A percentile compares a stretch with the other conserved stretches of the same genome.
phyloP scores from a whole-genome alignment of 1,284 basidiomycete genomes.

The Malassezia globosa region DNA sequence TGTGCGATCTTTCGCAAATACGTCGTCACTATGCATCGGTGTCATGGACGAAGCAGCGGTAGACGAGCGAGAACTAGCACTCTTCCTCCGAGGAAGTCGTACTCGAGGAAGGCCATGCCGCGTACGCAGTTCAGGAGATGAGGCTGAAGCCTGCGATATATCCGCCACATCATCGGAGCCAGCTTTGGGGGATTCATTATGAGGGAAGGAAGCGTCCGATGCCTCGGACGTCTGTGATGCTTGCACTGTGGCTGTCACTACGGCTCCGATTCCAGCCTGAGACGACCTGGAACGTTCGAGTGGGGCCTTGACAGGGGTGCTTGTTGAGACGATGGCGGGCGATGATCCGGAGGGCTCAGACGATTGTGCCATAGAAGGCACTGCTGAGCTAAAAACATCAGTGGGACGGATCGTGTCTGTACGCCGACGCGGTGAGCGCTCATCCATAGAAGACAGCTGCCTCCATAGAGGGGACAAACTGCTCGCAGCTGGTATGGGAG shows the following conservation, averaged over 20 bases:
- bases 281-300: too few relatives aligned
- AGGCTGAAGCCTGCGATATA: too few relatives aligned
- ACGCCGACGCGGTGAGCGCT: background rate
- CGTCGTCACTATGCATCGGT: conserved; percentile 16
- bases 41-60: background rate
- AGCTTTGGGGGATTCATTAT: too few relatives aligned
- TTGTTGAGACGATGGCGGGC: background rate
- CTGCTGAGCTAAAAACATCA: conserved; percentile 28
- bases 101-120: background rate
- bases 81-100: conserved; percentile 5
- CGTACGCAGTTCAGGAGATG: background rate
- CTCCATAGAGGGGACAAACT: conserved; percentile 1
- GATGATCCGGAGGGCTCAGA: background rate
- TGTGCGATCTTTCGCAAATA: conserved; percentile 6
- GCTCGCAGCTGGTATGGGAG: background rate
- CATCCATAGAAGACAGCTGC: conserved; percentile 1
- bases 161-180: too few relatives aligned
- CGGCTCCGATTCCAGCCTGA: too few relatives aligned
- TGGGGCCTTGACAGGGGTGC: too few relatives aligned
- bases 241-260: too few relatives aligned
- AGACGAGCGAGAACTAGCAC: background rate
- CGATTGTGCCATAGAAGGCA: too few relatives aligned
- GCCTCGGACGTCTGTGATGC: too few relatives aligned
- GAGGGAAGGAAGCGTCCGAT: too few relatives aligned
- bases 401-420: conserved; percentile 42